Base-by-base conservation (phyloP, 768 basidiomycete species). In the Cystobasidium tubakii region DNA sequence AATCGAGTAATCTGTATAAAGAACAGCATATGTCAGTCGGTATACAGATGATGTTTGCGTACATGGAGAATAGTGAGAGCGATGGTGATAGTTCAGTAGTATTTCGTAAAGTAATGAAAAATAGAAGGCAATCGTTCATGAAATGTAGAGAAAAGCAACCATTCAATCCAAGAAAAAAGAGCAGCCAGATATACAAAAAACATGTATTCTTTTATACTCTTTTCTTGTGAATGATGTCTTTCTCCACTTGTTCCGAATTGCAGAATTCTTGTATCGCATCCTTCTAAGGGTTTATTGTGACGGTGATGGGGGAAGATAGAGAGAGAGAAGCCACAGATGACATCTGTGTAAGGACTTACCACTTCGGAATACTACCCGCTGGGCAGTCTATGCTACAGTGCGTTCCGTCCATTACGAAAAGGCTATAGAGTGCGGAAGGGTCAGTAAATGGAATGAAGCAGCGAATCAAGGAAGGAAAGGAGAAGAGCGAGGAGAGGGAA, bases 201-300 rank as follows among this genome's bases (percentile, higher is more conserved):
- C 15, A 39, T 50, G n/a, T 50, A 50, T 50, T 50, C 46, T 50
- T 50, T 50, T 50, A 50, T 50, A 50, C 46, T n/a, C 46, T 50
- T 21, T 50, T n/a, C n/a, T n/a, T n/a, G n/a, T n/a, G n/a, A n/a
- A n/a, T n/a, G 46, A 15, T 15, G n/a, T 50, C 12, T 50, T 50
- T n/a, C 46, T 50, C 21, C 21, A 3, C 7, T 50, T 50, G 12
- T 27, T 71, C 69, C 54, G 69, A 55, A 42, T 71, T 71, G 69
- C 69, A 71, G 69, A 71, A 71, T 71, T 71, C 69, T 55, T 7
- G 29, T 65, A 39, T 23, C n/a, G n/a, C 66, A 67, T 50, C 50
- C 57, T 29, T 27, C 4, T 7, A 21, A 60, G 25, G 13, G 12
- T 29, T 60, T 60, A 54, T n/a, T n/a, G n/a, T n/a, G n/a, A n/a